Percentiles rank a stretch among this genome's conserved stretches.
Conservation (phyloP, 495 filamentous ascomycete species). For the Cladorrhinum samala region DNA sequence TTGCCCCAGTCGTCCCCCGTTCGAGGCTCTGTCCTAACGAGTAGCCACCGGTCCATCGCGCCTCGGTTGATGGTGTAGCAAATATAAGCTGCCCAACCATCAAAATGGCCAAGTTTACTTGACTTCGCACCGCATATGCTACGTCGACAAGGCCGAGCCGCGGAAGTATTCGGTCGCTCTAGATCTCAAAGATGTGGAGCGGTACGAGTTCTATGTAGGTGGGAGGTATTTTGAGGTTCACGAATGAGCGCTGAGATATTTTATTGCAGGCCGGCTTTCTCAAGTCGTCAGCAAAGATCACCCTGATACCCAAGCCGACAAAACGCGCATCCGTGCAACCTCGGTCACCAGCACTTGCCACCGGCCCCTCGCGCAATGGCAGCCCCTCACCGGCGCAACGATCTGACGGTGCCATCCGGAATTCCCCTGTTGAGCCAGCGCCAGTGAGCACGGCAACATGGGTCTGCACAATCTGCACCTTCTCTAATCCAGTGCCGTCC, state of each 20-base stretch:
- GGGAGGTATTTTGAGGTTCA: no score
- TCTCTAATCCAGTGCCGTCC: slow-evolving; percentile 90
- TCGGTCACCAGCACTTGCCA: slow-evolving; percentile 32
- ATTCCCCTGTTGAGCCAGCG: slow-evolving; percentile 42
- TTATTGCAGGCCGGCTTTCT: slow-evolving; percentile 75
- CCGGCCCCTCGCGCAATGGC: slow-evolving; percentile 35
- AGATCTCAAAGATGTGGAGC: slow-evolving; percentile 84
- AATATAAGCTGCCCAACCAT: slow-evolving; percentile 88
- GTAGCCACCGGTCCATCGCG: no score
- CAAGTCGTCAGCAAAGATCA: slow-evolving; percentile 93
- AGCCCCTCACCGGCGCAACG: slow-evolving; percentile 44
- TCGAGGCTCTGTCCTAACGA: no score
- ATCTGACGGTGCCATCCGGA: slow-evolving; percentile 43
- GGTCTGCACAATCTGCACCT: slow-evolving; percentile 95
- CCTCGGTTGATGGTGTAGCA: no score
- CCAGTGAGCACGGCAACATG: slow-evolving; percentile 68
- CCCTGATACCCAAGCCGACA: slow-evolving; percentile 67
- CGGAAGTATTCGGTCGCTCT: slow-evolving; percentile 79
- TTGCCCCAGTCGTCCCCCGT: no score
- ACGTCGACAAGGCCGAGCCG: slow-evolving; percentile 85
- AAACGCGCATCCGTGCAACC: slow-evolving; percentile 50
- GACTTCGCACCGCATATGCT: slow-evolving; percentile 90
- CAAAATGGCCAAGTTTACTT: slow-evolving; percentile 96
- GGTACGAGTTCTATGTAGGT: slow-evolving; percentile 80
- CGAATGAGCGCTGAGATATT: slow-evolving; percentile 13